Base-by-base conservation (phyloP, 306 rosid genomes). In the Ochetophila trinervis region DNA sequence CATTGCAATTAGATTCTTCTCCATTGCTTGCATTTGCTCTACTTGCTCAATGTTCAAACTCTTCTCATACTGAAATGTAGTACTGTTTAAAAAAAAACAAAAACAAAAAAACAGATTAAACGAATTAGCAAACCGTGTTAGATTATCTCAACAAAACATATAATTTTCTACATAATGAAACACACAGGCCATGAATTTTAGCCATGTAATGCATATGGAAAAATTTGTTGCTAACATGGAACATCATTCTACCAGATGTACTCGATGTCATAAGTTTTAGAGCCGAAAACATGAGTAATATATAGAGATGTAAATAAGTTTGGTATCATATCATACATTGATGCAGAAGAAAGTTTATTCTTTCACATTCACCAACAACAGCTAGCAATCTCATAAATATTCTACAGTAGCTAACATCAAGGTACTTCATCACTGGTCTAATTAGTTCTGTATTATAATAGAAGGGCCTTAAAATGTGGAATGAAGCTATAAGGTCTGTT, bases 1-100 rank as follows among this genome's bases (percentile, higher is more conserved):
- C 87, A 86, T 83, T 2, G 71, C 85, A 57, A 87, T 78, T 20
- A 93, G 80, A 55, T 86, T 79, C 84, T 78, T 83, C 87, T 93
- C 99, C 78, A 83, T 84, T 53, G 80, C 86, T 77, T 81, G 78
- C 82, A 93, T 40, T 66, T 87, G 75, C 76, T 84, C 90, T 69
- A 93, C 99, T 61, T 80, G 69, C 70, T 87, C 94, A 15, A 84
- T 48, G 78, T 93, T 93, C 66, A 62, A 68, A 69, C 75, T 77
- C 74, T 89, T 93, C 66, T 93, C 96, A 34, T 81, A 76, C 69
- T 87, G 89, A 55, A 93, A 93, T 32, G 79, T 79, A 53, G 72
- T 75, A 49, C 97, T 93, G 74, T 53, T 60, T 53, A 62, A 62
- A 65, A 51, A 57, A 80, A 20, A n/a, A n/a, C n/a, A n/a, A n/a